Evolutionary conservation across 306 rosid genomes (phyloP).

Genomic region (Trichosanthes cucumerina): DNA sequence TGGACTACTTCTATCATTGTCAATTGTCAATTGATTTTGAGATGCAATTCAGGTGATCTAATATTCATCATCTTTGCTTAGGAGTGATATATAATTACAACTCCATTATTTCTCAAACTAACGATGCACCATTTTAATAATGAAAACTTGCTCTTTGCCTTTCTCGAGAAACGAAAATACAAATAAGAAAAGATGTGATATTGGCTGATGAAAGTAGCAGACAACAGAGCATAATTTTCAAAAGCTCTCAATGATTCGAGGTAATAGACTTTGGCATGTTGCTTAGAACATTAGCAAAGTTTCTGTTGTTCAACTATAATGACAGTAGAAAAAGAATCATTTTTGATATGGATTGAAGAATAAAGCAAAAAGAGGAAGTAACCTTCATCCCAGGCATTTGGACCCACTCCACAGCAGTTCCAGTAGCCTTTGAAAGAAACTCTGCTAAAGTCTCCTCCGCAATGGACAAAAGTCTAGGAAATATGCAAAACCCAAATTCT

Average conservation of each 20-base stretch:
- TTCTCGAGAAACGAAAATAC: background rate
- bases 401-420: slow-evolving; percentile 99
- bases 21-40: too few species aligned
- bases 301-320: slow-evolving; percentile 9
- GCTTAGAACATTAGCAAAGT: slow-evolving; percentile 34
- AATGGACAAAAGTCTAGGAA: slow-evolving; percentile 88
- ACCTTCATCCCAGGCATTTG: slow-evolving; percentile 99
- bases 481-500: slow-evolving; percentile 18
- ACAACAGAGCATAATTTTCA: background rate
- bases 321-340: background rate
- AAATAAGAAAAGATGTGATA: slow-evolving; percentile 2
- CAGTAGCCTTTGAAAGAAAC: slow-evolving; percentile 99
- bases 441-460: slow-evolving; percentile 99
- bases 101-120: background rate
- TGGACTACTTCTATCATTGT: too few species aligned
- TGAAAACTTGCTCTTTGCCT: background rate
- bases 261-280: slow-evolving; percentile 9
- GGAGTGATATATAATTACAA: background rate
- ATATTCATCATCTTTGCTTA: background rate
- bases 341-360: slow-evolving; percentile 10
- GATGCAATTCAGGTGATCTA: too few species aligned
- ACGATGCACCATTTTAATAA: background rate
- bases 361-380: slow-evolving; percentile 8
- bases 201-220: background rate
- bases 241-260: background rate